phyloP scores from a whole-genome alignment of 352 stramenopile species.

The Phytophthora kernoviae region DNA sequence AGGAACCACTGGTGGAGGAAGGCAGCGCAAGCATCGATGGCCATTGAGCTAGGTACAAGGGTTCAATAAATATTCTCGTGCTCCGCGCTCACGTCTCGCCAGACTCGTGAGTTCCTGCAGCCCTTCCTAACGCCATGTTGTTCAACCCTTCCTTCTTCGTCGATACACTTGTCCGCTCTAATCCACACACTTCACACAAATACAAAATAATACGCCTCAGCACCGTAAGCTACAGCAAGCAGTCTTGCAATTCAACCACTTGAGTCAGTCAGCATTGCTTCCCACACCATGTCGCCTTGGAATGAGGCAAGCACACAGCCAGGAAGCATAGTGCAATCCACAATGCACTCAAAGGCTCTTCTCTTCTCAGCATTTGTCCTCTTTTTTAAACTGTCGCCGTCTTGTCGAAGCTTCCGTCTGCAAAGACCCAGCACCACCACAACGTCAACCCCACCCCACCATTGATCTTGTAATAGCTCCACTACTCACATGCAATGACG shows the following conservation, averaged over 20 bases:
- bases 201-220: conserved; percentile 30
- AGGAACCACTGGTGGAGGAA: conserved; percentile 6
- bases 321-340: no score
- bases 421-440: conserved; percentile 3
- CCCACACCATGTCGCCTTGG: no score
- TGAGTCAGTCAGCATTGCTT: no score
- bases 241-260: not conserved
- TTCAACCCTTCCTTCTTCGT: conserved; percentile 19
- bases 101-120: conserved; percentile 5
- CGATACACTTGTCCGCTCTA: conserved; percentile 24
- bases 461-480: not conserved
- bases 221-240: no score
- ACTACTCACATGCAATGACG: conserved; percentile 50
- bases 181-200: conserved; percentile 34
- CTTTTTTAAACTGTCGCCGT: conserved; percentile 25
- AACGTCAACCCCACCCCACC: conserved; percentile 1
- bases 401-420: conserved; percentile 50
- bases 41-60: conserved; percentile 7
- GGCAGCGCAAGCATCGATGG: conserved; percentile 8
- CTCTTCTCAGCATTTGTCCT: not conserved
- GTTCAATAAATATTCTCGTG: conserved; percentile 34
- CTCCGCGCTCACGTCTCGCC: not conserved
- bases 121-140: conserved; percentile 3
- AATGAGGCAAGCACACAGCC: no score
- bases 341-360: no score